These are phyloP conservation scores for Ophiostoma perfectum DNA, from an alignment of 2,329 filamentous ascomycete genomes.

Conservation along the genomic window DNA sequence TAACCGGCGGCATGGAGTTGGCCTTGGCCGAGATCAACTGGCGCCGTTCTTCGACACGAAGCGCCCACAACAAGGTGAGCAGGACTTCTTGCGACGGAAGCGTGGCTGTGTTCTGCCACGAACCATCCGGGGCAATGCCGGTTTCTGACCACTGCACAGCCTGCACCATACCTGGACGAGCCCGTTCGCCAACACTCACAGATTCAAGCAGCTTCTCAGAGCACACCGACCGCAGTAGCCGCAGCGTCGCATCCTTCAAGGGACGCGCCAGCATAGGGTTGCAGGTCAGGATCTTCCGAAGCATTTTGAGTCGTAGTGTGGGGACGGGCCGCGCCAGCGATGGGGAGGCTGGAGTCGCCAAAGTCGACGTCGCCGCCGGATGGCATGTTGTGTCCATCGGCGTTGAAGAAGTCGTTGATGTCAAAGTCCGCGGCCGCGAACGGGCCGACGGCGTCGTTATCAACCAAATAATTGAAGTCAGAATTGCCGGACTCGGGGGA, in stretches of 20 bases:
- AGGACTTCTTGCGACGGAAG: constrained; percentile 46
- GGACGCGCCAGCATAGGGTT: constrained; percentile 70
- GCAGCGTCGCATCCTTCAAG: constrained; percentile 67
- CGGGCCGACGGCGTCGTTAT: constrained; percentile 50
- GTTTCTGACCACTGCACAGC: constrained; percentile 32
- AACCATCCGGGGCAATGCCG: constrained; percentile 27
- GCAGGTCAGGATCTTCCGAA: constrained; percentile 64
- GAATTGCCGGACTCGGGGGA: constrained; percentile 60
- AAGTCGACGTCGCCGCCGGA: constrained; percentile 42
- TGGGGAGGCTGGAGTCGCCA: constrained; percentile 37
- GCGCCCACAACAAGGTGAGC: constrained; percentile 44
- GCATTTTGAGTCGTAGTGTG: constrained; percentile 56
- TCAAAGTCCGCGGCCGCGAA: constrained; percentile 38
- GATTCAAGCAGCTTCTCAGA: constrained; percentile 45
- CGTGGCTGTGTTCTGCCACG: constrained; percentile 35
- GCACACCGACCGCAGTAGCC: constrained; percentile 64
- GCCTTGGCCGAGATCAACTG: constrained; percentile 28
- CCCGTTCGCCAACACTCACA: constrained; percentile 40
- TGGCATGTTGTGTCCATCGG: constrained; percentile 40
- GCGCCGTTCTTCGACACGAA: constrained; percentile 41
- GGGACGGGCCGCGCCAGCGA: constrained; percentile 49
- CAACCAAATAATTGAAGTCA: constrained; percentile 63
- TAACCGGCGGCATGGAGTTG: neutral
- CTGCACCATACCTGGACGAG: constrained; percentile 26
- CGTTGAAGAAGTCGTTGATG: constrained; percentile 52